Evolutionary conservation across 768 basidiomycete genomes (phyloP).

Genomic region (Boletus tylopilopsis): DNA sequence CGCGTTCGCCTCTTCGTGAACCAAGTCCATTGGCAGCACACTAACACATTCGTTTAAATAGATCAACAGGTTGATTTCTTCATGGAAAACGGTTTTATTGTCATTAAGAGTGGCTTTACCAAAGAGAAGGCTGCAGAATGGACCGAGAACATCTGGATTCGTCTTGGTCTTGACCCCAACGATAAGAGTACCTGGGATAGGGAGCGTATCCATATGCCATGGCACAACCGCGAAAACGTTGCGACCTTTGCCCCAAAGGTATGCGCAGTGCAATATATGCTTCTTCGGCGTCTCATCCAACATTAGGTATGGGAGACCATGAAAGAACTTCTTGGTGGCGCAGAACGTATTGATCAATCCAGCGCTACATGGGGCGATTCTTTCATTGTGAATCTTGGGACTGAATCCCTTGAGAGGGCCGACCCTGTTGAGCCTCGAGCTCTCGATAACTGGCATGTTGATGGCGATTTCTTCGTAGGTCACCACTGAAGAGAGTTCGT

Average conservation of each 20-base stretch:
- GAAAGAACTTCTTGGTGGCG: neutral
- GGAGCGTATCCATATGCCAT: constrained; percentile 36
- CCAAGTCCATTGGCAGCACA: neutral
- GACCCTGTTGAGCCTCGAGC: neutral
- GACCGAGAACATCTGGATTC: constrained; percentile 46
- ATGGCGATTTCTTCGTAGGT: neutral
- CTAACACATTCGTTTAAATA: constrained; percentile 10
- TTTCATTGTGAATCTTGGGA: constrained; percentile 1
- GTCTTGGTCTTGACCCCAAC: constrained; percentile 42
- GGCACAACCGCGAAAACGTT: constrained; percentile 39
- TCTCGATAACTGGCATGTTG: neutral
- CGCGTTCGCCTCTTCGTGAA: constrained; percentile 32
- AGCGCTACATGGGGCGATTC: neutral
- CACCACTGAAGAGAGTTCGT: neutral
- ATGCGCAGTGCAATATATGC: neutral
- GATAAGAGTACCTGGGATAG: neutral
- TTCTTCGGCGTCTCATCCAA: neutral
- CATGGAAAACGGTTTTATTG: constrained; percentile 51
- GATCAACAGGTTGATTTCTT: constrained; percentile 52
- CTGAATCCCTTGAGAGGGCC: neutral
- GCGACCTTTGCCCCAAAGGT: constrained; percentile 51
- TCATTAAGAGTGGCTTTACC: constrained; percentile 51
- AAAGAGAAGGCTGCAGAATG: constrained; percentile 44
- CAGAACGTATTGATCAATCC: neutral
- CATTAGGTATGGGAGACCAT: neutral